Base-by-base conservation (phyloP, 73 alveolate species). In the Symbiodinium natans region DNA sequence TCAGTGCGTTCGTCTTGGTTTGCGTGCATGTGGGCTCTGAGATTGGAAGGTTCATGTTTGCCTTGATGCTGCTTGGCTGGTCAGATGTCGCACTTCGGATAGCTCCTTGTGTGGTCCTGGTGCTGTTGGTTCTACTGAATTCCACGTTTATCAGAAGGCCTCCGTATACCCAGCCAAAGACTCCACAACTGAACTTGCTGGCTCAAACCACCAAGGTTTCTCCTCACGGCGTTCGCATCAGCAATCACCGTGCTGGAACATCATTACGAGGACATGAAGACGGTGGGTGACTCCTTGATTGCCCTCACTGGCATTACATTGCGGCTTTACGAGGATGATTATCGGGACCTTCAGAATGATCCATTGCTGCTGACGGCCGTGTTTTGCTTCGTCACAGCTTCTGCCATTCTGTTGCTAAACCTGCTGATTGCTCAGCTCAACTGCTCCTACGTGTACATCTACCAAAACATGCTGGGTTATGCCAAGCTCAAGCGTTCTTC, bases 21-120 rank as follows among this genome's bases (percentile, higher is more conserved):
- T 88, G 95, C 41, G 95, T 88, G 41, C 95, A 88, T 40, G 95
- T 88, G 38, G 95, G 95, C 36, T 88, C 95, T 2, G 95, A 88
- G 85, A 88, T 88, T n/a, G 95, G 95, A 59, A 80, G 95, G 41
- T 88, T 88, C 34, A 88, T 88, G 95, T 88, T 88, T 29, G 95
- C 95, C 34, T 41, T 88, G 86, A 39, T 88, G 95, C 74, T 23
- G 7, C 95, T 68, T 40, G 71, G 68, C 93, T 15, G 36, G 25
- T 63, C 25, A 6, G 82, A 17, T 9, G 38, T 63, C 31, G 36
- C 39, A 21, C 31, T 29, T 4, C 31, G 8, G 36, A 63, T 52
- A 5, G 1, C 68, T 52, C 0, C n/a, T n/a, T n/a, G n/a, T n/a
- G n/a, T n/a, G n/a, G n/a, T n/a, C n/a, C n/a, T n/a, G n/a, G n/a